These are phyloP conservation scores for Metschnikowia matae DNA, from an alignment of 805 yeast species.

Conservation along the genomic window DNA sequence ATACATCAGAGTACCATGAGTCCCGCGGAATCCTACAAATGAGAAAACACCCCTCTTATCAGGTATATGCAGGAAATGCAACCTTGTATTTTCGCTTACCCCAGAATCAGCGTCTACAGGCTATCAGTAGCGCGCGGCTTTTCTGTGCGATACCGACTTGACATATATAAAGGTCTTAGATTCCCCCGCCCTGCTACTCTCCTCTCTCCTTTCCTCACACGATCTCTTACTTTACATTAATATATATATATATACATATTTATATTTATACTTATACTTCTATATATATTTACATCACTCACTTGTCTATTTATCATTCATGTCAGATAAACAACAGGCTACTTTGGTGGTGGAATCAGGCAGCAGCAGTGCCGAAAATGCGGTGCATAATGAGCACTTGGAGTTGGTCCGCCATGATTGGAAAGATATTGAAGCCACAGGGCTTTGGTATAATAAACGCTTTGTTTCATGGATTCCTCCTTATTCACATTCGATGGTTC, in stretches of 20 bases:
- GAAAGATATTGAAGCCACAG: slow-evolving; percentile 30
- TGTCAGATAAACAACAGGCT: slow-evolving; percentile 9
- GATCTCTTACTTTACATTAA: not conserved
- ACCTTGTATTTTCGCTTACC: slow-evolving; percentile 5
- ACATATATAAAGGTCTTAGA: not conserved
- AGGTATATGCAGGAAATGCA: slow-evolving; percentile 5
- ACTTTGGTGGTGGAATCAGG: slow-evolving; percentile 7
- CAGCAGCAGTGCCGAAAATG: slow-evolving; percentile 1
- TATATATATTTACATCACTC: no score
- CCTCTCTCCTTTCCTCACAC: not conserved
- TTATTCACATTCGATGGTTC: slow-evolving; percentile 38
- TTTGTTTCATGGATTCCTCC: slow-evolving; percentile 26
- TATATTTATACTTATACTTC: no score
- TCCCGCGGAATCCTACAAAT: not conserved
- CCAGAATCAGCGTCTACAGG: not conserved
- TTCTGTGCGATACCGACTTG: not conserved
- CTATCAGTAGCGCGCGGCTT: slow-evolving; percentile 2
- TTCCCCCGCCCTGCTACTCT: not conserved
- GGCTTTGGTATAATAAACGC: slow-evolving; percentile 40
- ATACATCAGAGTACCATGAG: not conserved
- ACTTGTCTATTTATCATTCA: not conserved
- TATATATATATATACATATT: not conserved
- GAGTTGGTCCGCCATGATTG: slow-evolving; percentile 14
- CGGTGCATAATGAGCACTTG: slow-evolving; percentile 4
- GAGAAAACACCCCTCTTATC: not conserved